Conservation (phyloP, 352 stramenopile species). For the Pythium aristosporum region DNA sequence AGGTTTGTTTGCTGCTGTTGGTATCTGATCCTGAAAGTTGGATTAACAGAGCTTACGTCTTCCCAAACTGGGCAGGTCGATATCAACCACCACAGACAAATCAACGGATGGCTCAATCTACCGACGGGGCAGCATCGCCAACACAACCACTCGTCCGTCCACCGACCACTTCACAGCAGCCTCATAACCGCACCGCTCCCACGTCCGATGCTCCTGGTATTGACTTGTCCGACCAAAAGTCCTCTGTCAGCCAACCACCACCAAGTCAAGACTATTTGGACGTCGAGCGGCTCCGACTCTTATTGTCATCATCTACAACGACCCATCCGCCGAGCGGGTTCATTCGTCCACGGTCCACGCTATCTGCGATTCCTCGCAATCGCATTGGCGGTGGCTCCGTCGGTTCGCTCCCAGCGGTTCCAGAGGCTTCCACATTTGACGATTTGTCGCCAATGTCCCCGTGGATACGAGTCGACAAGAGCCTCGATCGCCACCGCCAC, state of each 20-base stretch:
- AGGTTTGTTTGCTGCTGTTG: constrained; percentile 5
- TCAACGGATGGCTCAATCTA: neutral
- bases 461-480: constrained; percentile 41
- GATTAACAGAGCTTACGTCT: neutral
- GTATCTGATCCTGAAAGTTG: neutral
- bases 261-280: constrained; percentile 24
- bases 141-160: neutral
- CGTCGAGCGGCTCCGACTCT: constrained; percentile 28
- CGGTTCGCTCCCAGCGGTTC: neutral
- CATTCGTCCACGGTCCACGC: constrained; percentile 19
- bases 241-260: neutral
- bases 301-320: constrained; percentile 26
- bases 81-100: neutral
- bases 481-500: constrained; percentile 26
- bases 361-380: constrained; percentile 17
- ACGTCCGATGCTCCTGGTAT: neutral
- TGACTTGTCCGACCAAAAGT: neutral
- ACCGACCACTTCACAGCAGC: neutral
- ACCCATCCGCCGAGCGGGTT: constrained; percentile 10
- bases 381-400: neutral
- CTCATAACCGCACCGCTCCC: neutral
- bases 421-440: constrained; percentile 14
- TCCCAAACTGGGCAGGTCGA: neutral
- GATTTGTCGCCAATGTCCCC: constrained; percentile 8
- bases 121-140: too few relatives aligned